These are phyloP conservation scores for Fusarium caatingaense DNA, from an alignment of 2,329 filamentous ascomycete species.

Conservation along the genomic window DNA sequence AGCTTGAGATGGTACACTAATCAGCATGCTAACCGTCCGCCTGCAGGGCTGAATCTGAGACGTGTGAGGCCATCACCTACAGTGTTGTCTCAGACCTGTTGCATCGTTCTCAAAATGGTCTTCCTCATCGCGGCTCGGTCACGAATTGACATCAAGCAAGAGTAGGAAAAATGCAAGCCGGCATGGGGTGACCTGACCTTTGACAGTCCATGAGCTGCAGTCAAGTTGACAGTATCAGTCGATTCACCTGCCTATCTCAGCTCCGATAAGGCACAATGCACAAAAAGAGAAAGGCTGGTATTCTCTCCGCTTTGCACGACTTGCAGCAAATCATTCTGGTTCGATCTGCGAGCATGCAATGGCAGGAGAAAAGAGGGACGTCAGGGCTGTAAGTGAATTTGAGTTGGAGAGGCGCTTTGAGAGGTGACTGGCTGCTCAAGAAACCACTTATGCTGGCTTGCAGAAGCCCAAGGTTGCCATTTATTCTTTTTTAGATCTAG, in stretches of 20 bases:
- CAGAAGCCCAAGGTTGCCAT: conserved; percentile 38
- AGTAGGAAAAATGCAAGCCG: conserved; percentile 8
- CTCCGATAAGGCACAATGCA: conserved; percentile 15
- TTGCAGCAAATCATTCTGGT: conserved; percentile 40
- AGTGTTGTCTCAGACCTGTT: conserved; percentile 13
- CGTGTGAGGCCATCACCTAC: conserved; percentile 31
- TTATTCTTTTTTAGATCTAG: conserved; percentile 31
- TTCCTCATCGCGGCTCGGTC: neutral
- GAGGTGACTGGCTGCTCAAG: conserved; percentile 39
- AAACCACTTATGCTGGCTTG: conserved; percentile 32
- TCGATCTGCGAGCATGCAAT: conserved; percentile 39
- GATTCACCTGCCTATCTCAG: conserved; percentile 36
- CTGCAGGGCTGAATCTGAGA: conserved; percentile 37
- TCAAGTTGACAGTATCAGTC: conserved; percentile 6
- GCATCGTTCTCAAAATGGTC: neutral
- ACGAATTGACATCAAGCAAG: neutral
- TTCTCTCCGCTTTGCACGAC: conserved; percentile 35
- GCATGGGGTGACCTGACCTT: neutral
- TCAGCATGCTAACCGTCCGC: conserved; percentile 21
- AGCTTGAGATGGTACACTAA: conserved; percentile 19
- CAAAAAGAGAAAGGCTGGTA: conserved; percentile 13
- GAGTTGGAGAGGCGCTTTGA: conserved; percentile 34
- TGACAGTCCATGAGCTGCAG: conserved; percentile 1
- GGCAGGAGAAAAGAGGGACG: conserved; percentile 34
- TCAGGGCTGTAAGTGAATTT: conserved; percentile 24